Percentiles rank a stretch among this genome's conserved stretches.
These are phyloP conservation scores for Eucalyptus cladocalyx DNA, from an alignment of 345 rosid genomes.

Conservation along the genomic window DNA sequence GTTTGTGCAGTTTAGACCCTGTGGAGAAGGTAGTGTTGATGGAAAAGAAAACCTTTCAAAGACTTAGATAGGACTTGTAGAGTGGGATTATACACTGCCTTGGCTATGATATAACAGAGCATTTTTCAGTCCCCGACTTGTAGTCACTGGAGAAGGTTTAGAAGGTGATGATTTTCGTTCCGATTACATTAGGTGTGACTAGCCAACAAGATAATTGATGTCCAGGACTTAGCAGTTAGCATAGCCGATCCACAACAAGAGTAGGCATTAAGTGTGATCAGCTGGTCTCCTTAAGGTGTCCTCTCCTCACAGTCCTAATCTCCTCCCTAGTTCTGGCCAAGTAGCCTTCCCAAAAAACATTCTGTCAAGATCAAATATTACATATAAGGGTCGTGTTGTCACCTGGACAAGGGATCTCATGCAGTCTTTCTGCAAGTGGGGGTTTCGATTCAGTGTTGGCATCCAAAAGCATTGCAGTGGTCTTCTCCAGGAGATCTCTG, in stretches of 20 bases:
- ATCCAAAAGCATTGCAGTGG: constrained; percentile 47
- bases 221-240: neutral
- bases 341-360: neutral
- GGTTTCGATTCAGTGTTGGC: constrained; percentile 24
- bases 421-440: constrained; percentile 33
- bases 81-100: neutral
- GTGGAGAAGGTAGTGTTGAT: neutral
- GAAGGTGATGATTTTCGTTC: neutral
- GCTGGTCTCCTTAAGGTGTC: neutral
- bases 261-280: neutral
- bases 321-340: neutral
- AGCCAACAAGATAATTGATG: neutral
- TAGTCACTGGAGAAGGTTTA: neutral
- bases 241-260: neutral
- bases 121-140: neutral
- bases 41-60: neutral
- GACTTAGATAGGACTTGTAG: neutral
- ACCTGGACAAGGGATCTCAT: constrained; percentile 70
- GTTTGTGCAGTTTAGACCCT: neutral
- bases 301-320: neutral
- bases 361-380: neutral
- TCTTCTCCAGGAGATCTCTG: constrained; percentile 61
- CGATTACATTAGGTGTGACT: neutral
- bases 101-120: neutral
- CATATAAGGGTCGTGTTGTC: neutral